A percentile compares a stretch with the other conserved stretches of the same genome.
phyloP scores from a whole-genome alignment of 805 yeast species.

The Ogataea trehalophila region DNA sequence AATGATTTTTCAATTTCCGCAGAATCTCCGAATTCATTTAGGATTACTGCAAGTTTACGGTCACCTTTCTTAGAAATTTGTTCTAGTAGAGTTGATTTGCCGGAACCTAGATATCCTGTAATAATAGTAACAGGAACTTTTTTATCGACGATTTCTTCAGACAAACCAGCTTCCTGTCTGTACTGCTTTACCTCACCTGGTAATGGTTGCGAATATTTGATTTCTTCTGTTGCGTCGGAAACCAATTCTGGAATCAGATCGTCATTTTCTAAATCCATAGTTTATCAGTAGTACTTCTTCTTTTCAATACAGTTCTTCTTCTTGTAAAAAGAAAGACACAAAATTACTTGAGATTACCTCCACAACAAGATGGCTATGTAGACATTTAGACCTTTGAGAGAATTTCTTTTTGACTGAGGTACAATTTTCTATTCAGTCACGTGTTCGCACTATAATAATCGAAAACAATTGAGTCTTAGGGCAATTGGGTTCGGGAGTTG shows the following conservation, averaged over 20 bases:
- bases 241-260: constrained; percentile 28
- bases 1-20: constrained; percentile 84
- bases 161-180: constrained; percentile 15
- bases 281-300: too few species aligned
- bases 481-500: too few species aligned
- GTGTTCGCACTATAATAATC: too few species aligned
- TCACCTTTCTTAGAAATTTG: constrained; percentile 66
- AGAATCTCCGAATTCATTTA: constrained; percentile 91
- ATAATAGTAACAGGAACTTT: constrained; percentile 89
- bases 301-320: too few species aligned
- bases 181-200: neutral
- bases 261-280: neutral
- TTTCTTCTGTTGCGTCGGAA: constrained; percentile 17
- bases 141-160: constrained; percentile 19
- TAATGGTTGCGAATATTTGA: constrained; percentile 19
- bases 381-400: too few species aligned
- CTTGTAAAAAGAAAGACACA: too few species aligned
- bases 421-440: too few species aligned
- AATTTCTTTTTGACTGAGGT: too few species aligned
- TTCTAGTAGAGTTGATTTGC: constrained; percentile 83
- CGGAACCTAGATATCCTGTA: constrained; percentile 94
- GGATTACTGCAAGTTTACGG: constrained; percentile 77
- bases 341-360: too few species aligned
- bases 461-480: too few species aligned
- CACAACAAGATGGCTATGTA: too few species aligned